Base-by-base conservation (phyloP, 140 eudicot genomes). In the Bidens hawaiensis region DNA sequence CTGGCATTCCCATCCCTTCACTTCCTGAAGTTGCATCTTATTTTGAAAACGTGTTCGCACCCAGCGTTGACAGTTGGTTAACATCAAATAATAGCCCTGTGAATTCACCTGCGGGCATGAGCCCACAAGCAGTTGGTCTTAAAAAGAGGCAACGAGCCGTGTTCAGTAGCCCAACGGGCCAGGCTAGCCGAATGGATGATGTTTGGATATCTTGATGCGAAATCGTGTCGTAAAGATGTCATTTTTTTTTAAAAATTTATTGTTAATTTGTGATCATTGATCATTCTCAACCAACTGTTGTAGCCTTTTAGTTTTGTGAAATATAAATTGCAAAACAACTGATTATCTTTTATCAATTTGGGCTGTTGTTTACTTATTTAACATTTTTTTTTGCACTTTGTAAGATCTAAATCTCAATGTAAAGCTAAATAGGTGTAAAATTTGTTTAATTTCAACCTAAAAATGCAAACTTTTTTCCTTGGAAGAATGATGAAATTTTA, bases 91-190 rank as follows among this genome's bases (percentile, higher is more conserved):
- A 64, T 16, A 78, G 83, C 71, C 79, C 85, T 0, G 71, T 78
- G 43, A 11, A 56, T 76, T 81, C 84, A 24, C 77, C 90, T 10
- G 31, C 27, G 17, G 81, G 79, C 10, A 30, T 53, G 25, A 70
- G 76, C 43, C 70, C 80, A 6, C 86, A 74, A 52, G 77, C 71
- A 6, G 70, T 72, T 15, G 72, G 66, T 40, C 74, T 77, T n/a
- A 40, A 78, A 54, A 89, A 83, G 81, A 85, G 89, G 77, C 76
- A 84, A 54, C 73, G 73, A 24, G 77, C 74, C 51, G 71, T 76
- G 49, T 43, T 76, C 43, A 68, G 75, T 27, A 66, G 74, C n/a
- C 42, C 62, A 2, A 6, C 62, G 62, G 75, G 78, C 27, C 79
- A 45, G 50, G 27, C 84, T 53, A 72, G 78, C 73, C 28, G 88